Evolutionary conservation across 2,329 filamentous ascomycete species (phyloP).

Genomic region (Penicillium sp.): DNA sequence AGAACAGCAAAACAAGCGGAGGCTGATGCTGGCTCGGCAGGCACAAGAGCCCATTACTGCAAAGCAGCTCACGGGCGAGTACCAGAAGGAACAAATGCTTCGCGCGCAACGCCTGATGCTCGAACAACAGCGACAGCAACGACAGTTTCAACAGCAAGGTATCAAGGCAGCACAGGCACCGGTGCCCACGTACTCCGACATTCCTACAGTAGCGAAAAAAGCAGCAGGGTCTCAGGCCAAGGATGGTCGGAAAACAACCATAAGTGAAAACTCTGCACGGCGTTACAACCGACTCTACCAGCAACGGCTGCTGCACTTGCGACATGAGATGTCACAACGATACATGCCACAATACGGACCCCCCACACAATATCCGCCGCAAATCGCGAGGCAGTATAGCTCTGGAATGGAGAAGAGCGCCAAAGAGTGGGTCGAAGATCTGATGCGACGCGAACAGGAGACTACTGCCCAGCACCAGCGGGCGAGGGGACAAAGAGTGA

Average conservation of each 20-base stretch:
- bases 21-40: no score
- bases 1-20: no score
- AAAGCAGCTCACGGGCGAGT: no score
- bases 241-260: slow-evolving; percentile 34
- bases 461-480: slow-evolving; percentile 33
- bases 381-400: slow-evolving; percentile 39
- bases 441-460: slow-evolving; percentile 42
- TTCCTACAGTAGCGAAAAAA: no score
- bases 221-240: slow-evolving; percentile 42
- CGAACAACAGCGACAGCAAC: slow-evolving; percentile 25
- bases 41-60: slow-evolving; percentile 47
- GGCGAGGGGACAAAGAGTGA: no score
- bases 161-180: slow-evolving; percentile 27
- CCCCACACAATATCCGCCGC: slow-evolving; percentile 39
- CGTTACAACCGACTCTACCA: slow-evolving; percentile 40
- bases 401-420: slow-evolving; percentile 38
- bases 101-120: slow-evolving; percentile 35
- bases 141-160: no score
- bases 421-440: slow-evolving; percentile 37
- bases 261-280: slow-evolving; percentile 31
- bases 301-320: slow-evolving; percentile 34
- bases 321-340: slow-evolving; percentile 39
- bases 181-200: slow-evolving; percentile 33
- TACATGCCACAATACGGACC: slow-evolving; percentile 40
- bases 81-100: no score